Conservation (phyloP, 2,329 filamentous ascomycete genomes). For the Ceratocystis alfenasii region DNA sequence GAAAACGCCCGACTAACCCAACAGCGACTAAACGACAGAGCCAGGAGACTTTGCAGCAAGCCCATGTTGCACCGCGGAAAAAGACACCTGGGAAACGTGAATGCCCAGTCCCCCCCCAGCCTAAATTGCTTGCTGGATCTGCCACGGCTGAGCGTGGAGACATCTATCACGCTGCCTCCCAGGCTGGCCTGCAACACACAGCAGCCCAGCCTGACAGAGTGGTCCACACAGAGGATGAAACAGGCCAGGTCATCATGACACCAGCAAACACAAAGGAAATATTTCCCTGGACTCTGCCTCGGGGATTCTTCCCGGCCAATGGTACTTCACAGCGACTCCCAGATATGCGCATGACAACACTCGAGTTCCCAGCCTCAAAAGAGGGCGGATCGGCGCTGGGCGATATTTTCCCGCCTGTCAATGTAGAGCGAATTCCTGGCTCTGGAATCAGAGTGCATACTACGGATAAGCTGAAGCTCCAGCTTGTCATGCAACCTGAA, state of each 20-base stretch:
- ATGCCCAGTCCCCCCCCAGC: constrained; percentile 53
- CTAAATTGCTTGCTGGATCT: constrained; percentile 60
- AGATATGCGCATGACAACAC: constrained; percentile 55
- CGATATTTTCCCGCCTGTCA: constrained; percentile 33
- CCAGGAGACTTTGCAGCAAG: constrained; percentile 12
- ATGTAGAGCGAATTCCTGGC: constrained; percentile 24
- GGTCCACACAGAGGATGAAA: constrained; percentile 35
- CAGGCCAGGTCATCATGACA: constrained; percentile 33
- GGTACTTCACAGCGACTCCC: constrained; percentile 66
- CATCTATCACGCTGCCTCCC: constrained; percentile 76
- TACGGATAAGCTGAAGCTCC: constrained; percentile 48
- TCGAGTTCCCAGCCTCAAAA: constrained; percentile 47
- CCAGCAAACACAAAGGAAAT: constrained; percentile 37
- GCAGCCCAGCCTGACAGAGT: constrained; percentile 47
- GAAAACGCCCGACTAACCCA: constrained; percentile 5
- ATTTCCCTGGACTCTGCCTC: constrained; percentile 87
- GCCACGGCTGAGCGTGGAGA: constrained; percentile 67
- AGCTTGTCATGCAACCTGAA: constrained; percentile 49
- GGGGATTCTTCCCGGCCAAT: constrained; percentile 58
- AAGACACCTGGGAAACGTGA: constrained; percentile 32
- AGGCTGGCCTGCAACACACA: constrained; percentile 70
- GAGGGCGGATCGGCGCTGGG: constrained; percentile 33
- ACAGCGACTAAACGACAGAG: neutral
- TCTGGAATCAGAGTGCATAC: constrained; percentile 24
- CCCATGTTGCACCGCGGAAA: constrained; percentile 6